Evolutionary conservation across 352 stramenopile species (phyloP), one percentile per base, ranked within the genome.

Genomic region (Phytophthora pinifolia): DNA sequence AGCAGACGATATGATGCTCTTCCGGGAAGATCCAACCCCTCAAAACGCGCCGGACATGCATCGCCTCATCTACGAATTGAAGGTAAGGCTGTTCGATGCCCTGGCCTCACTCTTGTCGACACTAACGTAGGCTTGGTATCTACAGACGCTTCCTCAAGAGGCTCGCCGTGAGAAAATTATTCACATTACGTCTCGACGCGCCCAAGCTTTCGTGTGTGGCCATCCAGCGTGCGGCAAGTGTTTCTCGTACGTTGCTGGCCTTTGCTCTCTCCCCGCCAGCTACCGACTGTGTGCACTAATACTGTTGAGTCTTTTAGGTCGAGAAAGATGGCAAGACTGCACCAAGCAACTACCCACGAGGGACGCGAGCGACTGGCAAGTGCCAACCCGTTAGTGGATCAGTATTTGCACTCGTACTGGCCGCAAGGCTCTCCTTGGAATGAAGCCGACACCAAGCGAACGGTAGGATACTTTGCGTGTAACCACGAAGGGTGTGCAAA

Each of bases 341-440:
- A 86, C 39, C 78, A 88, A 39, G 50, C 71, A 34, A 57, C 41
- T 1, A 54, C 43, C 2, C 78, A 88, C 18, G 53, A 82, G 7
- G 59, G 71, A 8, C 70, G 67, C 13, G 62, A 71, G 34, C 63
- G 69, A 18, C 61, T 88, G 5, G 71, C 69, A 17, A 66, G 48
- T 7, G 50, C 64, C 1, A 77, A 65, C 0, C 69, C 78, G 4
- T 13, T 81, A 1, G 59, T 68, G 0, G 76, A 88, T 27, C 76
- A 88, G 45, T 84, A 84, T 45, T 45, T 86, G 22, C 78, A 86
- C 18, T 61, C 65, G 17, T 88, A 81, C 45, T 88, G 76, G 78
- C 76, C 78, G 0, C 52, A 63, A 25, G 63, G 67, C 18, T 64
- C 59, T 34, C 71, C 75, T 20, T 88, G 78, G 78, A 76, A 60